phyloP scores from a whole-genome alignment of 805 yeast species.

The Metschnikowia kunwiensis region DNA sequence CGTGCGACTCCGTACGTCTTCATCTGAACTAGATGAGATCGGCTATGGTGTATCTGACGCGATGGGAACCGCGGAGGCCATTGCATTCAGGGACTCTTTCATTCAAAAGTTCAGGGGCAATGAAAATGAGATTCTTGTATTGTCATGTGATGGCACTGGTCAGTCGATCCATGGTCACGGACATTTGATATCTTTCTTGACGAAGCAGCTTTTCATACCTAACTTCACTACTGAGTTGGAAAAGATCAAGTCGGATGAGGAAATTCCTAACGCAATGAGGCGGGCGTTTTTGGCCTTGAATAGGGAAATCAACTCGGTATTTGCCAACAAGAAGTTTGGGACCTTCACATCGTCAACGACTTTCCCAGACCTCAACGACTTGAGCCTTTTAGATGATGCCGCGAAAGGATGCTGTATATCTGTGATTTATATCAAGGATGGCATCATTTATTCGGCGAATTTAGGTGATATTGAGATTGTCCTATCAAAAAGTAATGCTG shows the following conservation, averaged over 20 bases:
- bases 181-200: constrained; percentile 64
- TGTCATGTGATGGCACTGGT: constrained; percentile 31
- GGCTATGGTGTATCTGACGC: constrained; percentile 92
- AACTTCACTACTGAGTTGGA: constrained; percentile 66
- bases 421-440: constrained; percentile 71
- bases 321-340: constrained; percentile 44
- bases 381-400: constrained; percentile 60
- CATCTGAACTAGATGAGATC: constrained; percentile 69
- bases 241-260: constrained; percentile 39
- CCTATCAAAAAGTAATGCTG: constrained; percentile 77
- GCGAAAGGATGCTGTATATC: constrained; percentile 84
- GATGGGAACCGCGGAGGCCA: constrained; percentile 61
- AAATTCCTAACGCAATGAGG: constrained; percentile 72
- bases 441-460: constrained; percentile 73
- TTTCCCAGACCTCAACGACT: constrained; percentile 46
- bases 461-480: constrained; percentile 88
- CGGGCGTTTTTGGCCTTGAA: constrained; percentile 77
- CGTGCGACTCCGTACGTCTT: constrained; percentile 86
- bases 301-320: constrained; percentile 69
- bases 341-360: constrained; percentile 37
- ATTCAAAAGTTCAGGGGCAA: constrained; percentile 84
- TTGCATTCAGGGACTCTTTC: constrained; percentile 80
- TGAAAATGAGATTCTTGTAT: constrained; percentile 72
- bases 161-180: constrained; percentile 36
- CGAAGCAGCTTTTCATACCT: constrained; percentile 68